Conservation (phyloP, 257 asterid genomes). For the Gynochthodes officinalis region DNA sequence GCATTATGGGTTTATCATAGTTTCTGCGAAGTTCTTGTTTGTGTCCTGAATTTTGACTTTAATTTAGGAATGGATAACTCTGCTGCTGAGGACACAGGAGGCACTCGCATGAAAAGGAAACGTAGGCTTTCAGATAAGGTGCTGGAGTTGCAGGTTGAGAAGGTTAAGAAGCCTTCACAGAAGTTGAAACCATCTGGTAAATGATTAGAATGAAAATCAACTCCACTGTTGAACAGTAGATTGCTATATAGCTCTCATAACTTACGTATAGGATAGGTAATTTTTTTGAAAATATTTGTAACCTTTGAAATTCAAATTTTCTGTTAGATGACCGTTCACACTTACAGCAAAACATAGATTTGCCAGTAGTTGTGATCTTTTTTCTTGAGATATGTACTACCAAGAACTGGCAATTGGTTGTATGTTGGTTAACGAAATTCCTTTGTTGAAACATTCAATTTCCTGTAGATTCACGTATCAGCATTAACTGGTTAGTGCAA, state of each 20-base stretch:
- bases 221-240: neutral
- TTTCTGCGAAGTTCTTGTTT: neutral
- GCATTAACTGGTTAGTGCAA: neutral
- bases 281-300: neutral
- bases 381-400: neutral
- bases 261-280: neutral
- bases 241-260: neutral
- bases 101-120: conserved; percentile 49
- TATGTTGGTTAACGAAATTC: neutral
- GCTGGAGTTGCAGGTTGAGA: conserved; percentile 48
- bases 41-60: neutral
- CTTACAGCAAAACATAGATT: neutral
- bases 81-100: conserved; percentile 71
- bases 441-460: neutral
- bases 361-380: neutral
- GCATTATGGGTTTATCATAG: neutral
- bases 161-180: conserved; percentile 46
- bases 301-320: neutral
- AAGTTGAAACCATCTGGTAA: conserved; percentile 44
- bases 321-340: neutral
- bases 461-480: neutral
- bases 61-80: conserved; percentile 46
- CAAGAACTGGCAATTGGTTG: neutral
- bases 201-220: conserved; percentile 22
- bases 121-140: conserved; percentile 73